phyloP scores from a whole-genome alignment of 202 grass and related monocot genomes.

The Zoysia matrella region DNA sequence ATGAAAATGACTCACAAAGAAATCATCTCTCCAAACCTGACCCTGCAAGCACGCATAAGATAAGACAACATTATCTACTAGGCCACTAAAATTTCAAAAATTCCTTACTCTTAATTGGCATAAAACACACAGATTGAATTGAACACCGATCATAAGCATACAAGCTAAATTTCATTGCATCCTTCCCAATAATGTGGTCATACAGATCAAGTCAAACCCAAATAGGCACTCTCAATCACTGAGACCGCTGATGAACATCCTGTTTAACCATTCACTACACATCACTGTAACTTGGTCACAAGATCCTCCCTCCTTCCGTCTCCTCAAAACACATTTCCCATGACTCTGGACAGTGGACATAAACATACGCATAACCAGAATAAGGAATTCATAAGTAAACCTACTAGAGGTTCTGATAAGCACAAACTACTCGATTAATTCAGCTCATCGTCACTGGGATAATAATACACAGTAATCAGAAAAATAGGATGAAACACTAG shows the following conservation, averaged over 20 bases:
- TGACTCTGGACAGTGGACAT: not conserved
- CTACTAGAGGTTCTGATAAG: not conserved
- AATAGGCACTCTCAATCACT: not conserved
- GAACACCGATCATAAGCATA: not conserved
- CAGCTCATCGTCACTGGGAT: not conserved
- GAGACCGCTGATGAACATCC: not conserved
- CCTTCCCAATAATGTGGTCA: not conserved
- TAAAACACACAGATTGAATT: not conserved
- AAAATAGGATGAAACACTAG: slow-evolving; percentile 1
- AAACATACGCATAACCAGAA: not conserved
- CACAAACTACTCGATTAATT: slow-evolving; percentile 19
- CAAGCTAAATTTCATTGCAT: not conserved
- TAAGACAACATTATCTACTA: not conserved
- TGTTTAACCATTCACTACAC: not conserved
- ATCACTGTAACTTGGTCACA: not conserved
- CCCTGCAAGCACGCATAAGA: not conserved
- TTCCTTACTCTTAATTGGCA: not conserved
- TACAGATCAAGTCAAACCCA: not conserved
- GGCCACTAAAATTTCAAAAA: not conserved
- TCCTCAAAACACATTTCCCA: not conserved
- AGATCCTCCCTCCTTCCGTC: no score
- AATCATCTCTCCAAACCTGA: not conserved
- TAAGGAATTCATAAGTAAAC: not conserved
- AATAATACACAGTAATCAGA: slow-evolving; percentile 20
- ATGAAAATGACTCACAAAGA: not conserved